A percentile compares a stretch with the other conserved stretches of the same genome.
phyloP scores from a whole-genome alignment of 495 filamentous ascomycete genomes.

The Apodospora peruviana region DNA sequence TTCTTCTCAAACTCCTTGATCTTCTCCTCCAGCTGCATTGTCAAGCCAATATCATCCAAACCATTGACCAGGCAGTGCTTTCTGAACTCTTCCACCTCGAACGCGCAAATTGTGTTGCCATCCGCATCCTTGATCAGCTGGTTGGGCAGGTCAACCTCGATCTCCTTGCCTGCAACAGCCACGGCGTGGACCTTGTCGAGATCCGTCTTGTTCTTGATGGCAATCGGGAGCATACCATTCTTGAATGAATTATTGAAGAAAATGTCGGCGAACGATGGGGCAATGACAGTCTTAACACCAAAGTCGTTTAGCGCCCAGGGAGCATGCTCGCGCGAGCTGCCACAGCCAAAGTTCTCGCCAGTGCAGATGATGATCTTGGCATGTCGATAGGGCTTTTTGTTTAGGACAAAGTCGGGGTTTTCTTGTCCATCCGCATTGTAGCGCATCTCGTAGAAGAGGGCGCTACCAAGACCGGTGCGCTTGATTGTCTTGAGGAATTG shows the following conservation, averaged over 20 bases:
- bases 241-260: slow-evolving; percentile 99
- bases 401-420: slow-evolving; percentile 80
- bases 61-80: slow-evolving; percentile 94
- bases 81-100: slow-evolving; percentile 86
- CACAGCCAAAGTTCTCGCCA: slow-evolving; percentile 93
- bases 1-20: slow-evolving; percentile 77
- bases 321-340: slow-evolving; percentile 89
- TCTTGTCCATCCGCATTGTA: slow-evolving; percentile 67
- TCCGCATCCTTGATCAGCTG: slow-evolving; percentile 73
- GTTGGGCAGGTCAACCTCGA: slow-evolving; percentile 86
- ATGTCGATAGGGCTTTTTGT: slow-evolving; percentile 78
- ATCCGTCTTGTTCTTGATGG: slow-evolving; percentile 59
- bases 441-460: slow-evolving; percentile 80
- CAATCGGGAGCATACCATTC: slow-evolving; percentile 95
- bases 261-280: slow-evolving; percentile 90
- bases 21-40: slow-evolving; percentile 85
- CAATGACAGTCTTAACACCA: slow-evolving; percentile 89
- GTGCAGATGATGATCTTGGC: slow-evolving; percentile 92
- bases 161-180: slow-evolving; percentile 73
- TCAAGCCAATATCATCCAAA: slow-evolving; percentile 92
- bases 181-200: slow-evolving; percentile 71
- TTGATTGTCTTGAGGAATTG: slow-evolving; percentile 99
- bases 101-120: slow-evolving; percentile 66
- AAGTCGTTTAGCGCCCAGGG: slow-evolving; percentile 97
- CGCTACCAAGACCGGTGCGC: slow-evolving; percentile 84